A percentile compares a stretch with the other conserved stretches of the same genome.
These are phyloP conservation scores for Hymenotorrendiella dingleyae DNA, from an alignment of 2,329 filamentous ascomycete species.

Conservation along the genomic window DNA sequence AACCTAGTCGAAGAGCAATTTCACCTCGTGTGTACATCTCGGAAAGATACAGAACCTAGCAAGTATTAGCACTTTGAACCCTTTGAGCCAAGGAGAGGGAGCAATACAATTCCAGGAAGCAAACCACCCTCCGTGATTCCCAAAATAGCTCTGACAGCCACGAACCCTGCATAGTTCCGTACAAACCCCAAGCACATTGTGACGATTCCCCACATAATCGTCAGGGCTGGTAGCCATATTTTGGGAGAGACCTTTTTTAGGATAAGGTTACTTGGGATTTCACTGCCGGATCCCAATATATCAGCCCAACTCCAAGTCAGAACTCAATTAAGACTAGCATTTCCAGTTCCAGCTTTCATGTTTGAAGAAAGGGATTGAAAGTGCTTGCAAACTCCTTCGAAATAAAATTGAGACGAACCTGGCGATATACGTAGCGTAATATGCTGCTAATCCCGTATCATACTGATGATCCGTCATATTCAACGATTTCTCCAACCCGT, in stretches of 20 bases:
- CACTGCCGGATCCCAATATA: conserved; percentile 24
- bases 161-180: conserved; percentile 42
- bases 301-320: conserved; percentile 1
- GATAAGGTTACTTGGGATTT: conserved; percentile 52
- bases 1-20: conserved; percentile 51
- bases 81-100: neutral
- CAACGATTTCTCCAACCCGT: conserved; percentile 54
- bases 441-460: conserved; percentile 56
- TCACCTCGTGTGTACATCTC: conserved; percentile 49
- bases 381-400: too few relatives aligned
- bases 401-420: conserved; percentile 42
- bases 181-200: conserved; percentile 53
- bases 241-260: conserved; percentile 48
- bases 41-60: conserved; percentile 56
- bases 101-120: conserved; percentile 55
- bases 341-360: too few relatives aligned
- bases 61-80: conserved; percentile 9
- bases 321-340: neutral
- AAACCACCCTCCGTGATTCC: conserved; percentile 60
- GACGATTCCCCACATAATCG: conserved; percentile 60
- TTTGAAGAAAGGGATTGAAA: too few relatives aligned
- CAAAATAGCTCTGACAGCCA: conserved; percentile 54
- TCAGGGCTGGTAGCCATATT: conserved; percentile 60
- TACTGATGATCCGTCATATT: conserved; percentile 56
- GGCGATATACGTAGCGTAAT: conserved; percentile 58